Evolutionary conservation across 495 filamentous ascomycete genomes (phyloP), one percentile per base, ranked within the genome.

Genomic region (Penicillium daleae): DNA sequence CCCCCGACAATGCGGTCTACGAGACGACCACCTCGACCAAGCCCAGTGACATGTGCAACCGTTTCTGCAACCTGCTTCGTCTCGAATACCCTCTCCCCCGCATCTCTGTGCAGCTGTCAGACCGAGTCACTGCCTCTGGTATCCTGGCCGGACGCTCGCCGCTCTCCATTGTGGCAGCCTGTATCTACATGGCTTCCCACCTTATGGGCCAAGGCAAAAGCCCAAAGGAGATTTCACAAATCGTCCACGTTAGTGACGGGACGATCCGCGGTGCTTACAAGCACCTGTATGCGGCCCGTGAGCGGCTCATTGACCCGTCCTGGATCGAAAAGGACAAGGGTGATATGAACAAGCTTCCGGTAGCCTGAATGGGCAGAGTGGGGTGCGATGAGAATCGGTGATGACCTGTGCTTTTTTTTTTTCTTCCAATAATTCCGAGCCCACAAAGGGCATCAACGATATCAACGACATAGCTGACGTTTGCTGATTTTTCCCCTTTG

Each of bases 261-360:
- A 99, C 95, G 1, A 97, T 99, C 64, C 90, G 93, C 51, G 93
- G 91, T 51, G 92, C 96, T 0, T 99, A 98, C 80, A 94, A 95
- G 70, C 85, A 89, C 68, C 83, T 99, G 48, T 92, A 92, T 69
- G 78, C 80, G 7, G 86, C 88, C 49, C 85, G 86, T 19, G 89
- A 95, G 64, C 78, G 85, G 52, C 75, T 99, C 60, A 83, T 98
- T 68, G 85, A 90, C 67, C 79, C 85, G 35, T 87, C 90, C 55
- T 93, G 90, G 85, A 81, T 94, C 59, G 81, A 82, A 65, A 83
- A 88, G 31, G 88, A 86, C 35, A 87, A 88, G 71, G 91, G 86
- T 12, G 86, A 89, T 57, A 76, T 90, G 68, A 82, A 78, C 48
- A 87, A 86, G 64, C 78, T 97, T 32, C 93, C 93, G 60, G 66